A percentile compares a stretch with the other conserved stretches of the same genome.
Conservation (phyloP, 1,284 basidiomycete species). For the Ustilago shanxiensis region DNA sequence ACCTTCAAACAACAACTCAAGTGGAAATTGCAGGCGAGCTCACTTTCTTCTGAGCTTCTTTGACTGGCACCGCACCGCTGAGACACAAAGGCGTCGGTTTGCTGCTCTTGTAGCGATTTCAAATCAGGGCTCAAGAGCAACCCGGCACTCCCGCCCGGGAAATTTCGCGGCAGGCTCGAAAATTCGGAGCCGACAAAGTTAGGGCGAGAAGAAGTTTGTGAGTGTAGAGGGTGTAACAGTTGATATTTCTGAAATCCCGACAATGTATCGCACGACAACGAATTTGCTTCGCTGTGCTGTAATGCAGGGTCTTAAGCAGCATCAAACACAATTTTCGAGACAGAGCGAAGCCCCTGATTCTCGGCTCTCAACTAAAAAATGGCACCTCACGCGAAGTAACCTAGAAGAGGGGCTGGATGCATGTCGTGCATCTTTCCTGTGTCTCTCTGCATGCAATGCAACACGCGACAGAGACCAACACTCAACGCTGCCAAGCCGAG, state of each 20-base stretch:
- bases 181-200: conserved; percentile 41
- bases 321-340: not conserved
- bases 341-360: conserved; percentile 31
- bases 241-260: no score
- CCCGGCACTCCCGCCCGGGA: conserved; percentile 9
- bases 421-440: conserved; percentile 13
- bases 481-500: conserved; percentile 1
- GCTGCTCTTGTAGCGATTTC: conserved; percentile 21
- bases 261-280: conserved; percentile 4
- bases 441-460: not conserved
- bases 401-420: conserved; percentile 34
- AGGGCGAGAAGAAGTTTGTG: no score
- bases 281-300: no score
- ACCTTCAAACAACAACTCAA: not conserved
- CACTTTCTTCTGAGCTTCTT: conserved; percentile 27
- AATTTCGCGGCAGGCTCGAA: conserved; percentile 13
- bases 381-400: no score
- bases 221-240: not conserved
- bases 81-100: not conserved
- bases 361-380: not conserved
- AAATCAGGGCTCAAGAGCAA: conserved; percentile 17
- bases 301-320: conserved; percentile 7
- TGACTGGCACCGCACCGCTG: not conserved
- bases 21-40: conserved; percentile 13
- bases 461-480: conserved; percentile 22